Evolutionary conservation across 2,329 filamentous ascomycete species (phyloP).

Genomic region (Metarhizium brunneum): DNA sequence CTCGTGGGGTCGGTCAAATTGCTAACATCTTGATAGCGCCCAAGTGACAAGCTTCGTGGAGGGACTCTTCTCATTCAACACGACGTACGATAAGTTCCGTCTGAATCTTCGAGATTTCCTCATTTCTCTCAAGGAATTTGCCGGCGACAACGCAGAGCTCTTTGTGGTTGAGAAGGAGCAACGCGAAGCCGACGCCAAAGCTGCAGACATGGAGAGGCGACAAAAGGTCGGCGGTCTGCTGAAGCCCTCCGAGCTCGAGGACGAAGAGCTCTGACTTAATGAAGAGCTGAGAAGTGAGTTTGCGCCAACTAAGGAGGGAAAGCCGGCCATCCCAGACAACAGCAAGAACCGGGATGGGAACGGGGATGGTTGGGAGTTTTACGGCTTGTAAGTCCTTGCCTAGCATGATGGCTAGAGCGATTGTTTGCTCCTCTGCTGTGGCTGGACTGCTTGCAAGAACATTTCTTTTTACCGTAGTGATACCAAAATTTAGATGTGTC

Average conservation of each 20-base stretch:
- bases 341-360: constrained; percentile 16
- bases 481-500: constrained; percentile 16
- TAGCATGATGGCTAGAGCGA: not conserved
- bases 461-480: constrained; percentile 13
- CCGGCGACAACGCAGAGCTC: constrained; percentile 88
- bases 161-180: constrained; percentile 93
- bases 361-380: constrained; percentile 56
- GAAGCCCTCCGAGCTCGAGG: constrained; percentile 94
- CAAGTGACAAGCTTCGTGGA: constrained; percentile 90
- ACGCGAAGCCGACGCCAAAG: constrained; percentile 74
- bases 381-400: constrained; percentile 39
- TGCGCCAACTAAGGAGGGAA: constrained; percentile 28
- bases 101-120: constrained; percentile 93
- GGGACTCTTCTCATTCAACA: constrained; percentile 79
- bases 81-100: constrained; percentile 89
- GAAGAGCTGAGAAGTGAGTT: constrained; percentile 57
- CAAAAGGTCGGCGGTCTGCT: constrained; percentile 93
- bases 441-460: not conserved
- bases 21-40: constrained; percentile 43
- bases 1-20: not conserved
- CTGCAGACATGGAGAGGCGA: constrained; percentile 80
- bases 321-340: constrained; percentile 14
- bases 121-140: constrained; percentile 93
- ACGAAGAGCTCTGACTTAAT: constrained; percentile 81
- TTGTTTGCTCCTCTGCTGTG: not conserved